Conservation (phyloP, 768 basidiomycete species). For the Mycena crocata region DNA sequence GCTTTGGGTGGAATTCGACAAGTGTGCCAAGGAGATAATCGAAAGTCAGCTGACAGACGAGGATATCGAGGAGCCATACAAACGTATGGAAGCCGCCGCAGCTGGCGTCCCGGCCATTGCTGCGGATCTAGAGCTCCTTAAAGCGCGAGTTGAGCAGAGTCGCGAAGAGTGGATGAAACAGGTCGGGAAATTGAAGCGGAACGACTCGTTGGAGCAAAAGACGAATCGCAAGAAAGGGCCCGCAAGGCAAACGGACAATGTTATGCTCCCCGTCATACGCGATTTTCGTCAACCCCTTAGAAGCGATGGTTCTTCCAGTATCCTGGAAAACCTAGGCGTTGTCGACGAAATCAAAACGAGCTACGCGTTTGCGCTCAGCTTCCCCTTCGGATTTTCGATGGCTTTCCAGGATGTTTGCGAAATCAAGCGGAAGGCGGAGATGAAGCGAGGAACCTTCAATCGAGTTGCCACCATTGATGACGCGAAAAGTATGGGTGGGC, state of each 20-base stretch:
- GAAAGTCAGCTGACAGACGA: not conserved
- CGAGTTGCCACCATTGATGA: slow-evolving; percentile 11
- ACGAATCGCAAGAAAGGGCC: slow-evolving; percentile 7
- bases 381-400: slow-evolving; percentile 51
- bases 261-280: slow-evolving; percentile 19
- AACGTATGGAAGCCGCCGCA: not conserved
- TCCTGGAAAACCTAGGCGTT: slow-evolving; percentile 22
- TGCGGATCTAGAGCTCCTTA: not conserved
- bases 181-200: not conserved
- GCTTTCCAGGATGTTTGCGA: slow-evolving; percentile 51
- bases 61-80: slow-evolving; percentile 1
- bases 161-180: not conserved
- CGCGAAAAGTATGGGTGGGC: slow-evolving; percentile 10
- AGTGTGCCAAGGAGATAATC: not conserved
- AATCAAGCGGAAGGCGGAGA: slow-evolving; percentile 51
- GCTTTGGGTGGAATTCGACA: slow-evolving; percentile 9
- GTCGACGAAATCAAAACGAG: slow-evolving; percentile 50
- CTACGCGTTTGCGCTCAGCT: slow-evolving; percentile 42
- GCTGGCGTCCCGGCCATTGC: not conserved
- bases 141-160: not conserved
- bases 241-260: slow-evolving; percentile 9
- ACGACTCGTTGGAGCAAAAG: not conserved
- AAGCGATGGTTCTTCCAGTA: slow-evolving; percentile 3
- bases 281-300: slow-evolving; percentile 31
- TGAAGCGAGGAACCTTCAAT: slow-evolving; percentile 22